phyloP scores from a whole-genome alignment of 2,329 filamentous ascomycete species.

The Alternaria sp. region DNA sequence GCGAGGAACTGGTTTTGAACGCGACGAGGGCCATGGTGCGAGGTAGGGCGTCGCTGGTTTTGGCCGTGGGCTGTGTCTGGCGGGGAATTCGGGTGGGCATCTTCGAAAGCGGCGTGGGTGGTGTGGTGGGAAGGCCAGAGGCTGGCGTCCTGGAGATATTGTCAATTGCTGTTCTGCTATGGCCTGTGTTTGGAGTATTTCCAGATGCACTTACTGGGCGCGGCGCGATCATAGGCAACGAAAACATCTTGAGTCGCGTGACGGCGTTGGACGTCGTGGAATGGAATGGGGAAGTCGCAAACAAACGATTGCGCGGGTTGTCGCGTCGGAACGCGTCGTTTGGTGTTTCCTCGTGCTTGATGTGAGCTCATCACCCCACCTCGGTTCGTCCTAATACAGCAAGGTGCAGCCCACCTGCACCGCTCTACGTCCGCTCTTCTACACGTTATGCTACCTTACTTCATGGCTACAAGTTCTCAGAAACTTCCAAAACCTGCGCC shows the following conservation, averaged over 20 bases:
- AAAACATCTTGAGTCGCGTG: constrained; percentile 14
- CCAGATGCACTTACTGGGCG: constrained; percentile 25
- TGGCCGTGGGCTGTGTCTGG: constrained; percentile 21
- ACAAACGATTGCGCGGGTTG: background rate
- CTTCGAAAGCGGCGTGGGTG: constrained; percentile 25
- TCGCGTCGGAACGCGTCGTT: constrained; percentile 15
- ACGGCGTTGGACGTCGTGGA: background rate
- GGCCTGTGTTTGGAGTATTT: too few species aligned
- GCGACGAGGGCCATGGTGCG: constrained; percentile 24
- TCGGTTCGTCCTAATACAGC: constrained; percentile 7
- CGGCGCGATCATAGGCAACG: constrained; percentile 27
- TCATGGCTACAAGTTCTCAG: background rate
- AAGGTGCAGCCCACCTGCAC: background rate
- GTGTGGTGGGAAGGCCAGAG: constrained; percentile 40
- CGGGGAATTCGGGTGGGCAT: constrained; percentile 25
- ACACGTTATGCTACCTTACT: background rate
- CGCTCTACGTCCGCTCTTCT: background rate
- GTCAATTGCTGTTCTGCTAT: too few species aligned
- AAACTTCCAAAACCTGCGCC: background rate
- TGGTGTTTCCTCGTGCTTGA: constrained; percentile 11
- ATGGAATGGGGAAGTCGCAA: background rate
- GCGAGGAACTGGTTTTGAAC: constrained; percentile 59
- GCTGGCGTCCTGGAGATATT: constrained; percentile 31
- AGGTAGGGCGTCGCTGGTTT: constrained; percentile 25
- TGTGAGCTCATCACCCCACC: constrained; percentile 16